These are phyloP conservation scores for Colletotrichum sp. DNA, from an alignment of 2,329 filamentous ascomycete species.

Conservation along the genomic window DNA sequence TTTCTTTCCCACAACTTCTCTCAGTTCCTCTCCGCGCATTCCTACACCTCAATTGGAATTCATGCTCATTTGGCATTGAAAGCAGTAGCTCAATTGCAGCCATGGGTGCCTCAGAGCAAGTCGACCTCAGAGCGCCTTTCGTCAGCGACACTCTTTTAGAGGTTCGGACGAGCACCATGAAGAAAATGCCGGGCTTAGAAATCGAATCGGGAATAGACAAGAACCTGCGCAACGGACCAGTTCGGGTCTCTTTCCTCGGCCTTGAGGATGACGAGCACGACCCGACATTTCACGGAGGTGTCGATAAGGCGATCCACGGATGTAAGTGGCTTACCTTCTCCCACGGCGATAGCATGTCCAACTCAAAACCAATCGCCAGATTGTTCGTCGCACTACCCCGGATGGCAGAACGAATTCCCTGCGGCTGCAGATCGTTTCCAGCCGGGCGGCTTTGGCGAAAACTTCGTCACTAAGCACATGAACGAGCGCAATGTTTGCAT, in stretches of 20 bases:
- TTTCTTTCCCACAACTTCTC: not conserved
- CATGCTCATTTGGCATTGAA: not conserved
- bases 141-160: slow-evolving; percentile 57
- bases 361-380: slow-evolving; percentile 42
- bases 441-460: slow-evolving; percentile 69
- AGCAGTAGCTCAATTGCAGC: not conserved
- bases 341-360: not conserved
- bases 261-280: slow-evolving; percentile 67
- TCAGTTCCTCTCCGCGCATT: not conserved
- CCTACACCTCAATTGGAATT: not conserved
- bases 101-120: slow-evolving; percentile 21
- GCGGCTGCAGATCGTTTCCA: slow-evolving; percentile 54
- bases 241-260: slow-evolving; percentile 53
- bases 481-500: slow-evolving; percentile 72
- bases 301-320: slow-evolving; percentile 67
- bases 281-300: slow-evolving; percentile 64
- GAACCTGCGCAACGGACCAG: slow-evolving; percentile 41
- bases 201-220: slow-evolving; percentile 65
- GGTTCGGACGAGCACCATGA: slow-evolving; percentile 62
- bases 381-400: slow-evolving; percentile 62
- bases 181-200: slow-evolving; percentile 55
- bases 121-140: slow-evolving; percentile 48
- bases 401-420: slow-evolving; percentile 60
- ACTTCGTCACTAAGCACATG: slow-evolving; percentile 61
- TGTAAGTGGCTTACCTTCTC: slow-evolving; percentile 42